phyloP scores from a whole-genome alignment of 75 land plant species.

The Selaginella moellendorffii region DNA sequence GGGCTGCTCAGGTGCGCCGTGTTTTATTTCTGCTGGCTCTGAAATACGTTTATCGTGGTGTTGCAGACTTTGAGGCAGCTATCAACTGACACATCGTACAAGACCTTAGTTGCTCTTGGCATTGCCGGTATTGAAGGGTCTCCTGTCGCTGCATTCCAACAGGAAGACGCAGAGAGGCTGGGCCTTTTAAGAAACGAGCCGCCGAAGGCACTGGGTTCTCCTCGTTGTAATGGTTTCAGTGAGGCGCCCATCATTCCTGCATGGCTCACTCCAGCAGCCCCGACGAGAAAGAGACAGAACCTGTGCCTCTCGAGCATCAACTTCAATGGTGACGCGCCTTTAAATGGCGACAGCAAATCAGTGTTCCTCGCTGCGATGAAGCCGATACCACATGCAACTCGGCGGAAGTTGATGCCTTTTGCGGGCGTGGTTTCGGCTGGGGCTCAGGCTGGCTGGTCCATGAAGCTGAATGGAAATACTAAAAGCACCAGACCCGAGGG shows the following conservation, averaged over 20 bases:
- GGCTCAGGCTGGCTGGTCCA: slow-evolving; percentile 30
- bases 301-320: slow-evolving; percentile 4
- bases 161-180: slow-evolving; percentile 62
- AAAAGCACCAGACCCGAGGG: not conserved
- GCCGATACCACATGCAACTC: slow-evolving; percentile 61
- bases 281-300: slow-evolving; percentile 38
- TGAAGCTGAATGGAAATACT: slow-evolving; percentile 19
- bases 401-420: slow-evolving; percentile 53
- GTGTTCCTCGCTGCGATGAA: slow-evolving; percentile 53
- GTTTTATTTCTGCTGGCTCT: not conserved
- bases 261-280: slow-evolving; percentile 61
- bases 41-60: not conserved
- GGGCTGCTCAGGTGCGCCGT: slow-evolving; percentile 88
- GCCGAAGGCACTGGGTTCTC: not conserved
- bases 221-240: not conserved
- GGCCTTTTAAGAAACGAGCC: slow-evolving; percentile 30
- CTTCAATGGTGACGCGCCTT: not conserved
- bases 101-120: slow-evolving; percentile 67
- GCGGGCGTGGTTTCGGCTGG: slow-evolving; percentile 34
- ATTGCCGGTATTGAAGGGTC: slow-evolving; percentile 85
- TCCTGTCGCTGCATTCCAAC: slow-evolving; percentile 86
- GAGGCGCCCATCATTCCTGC: slow-evolving; percentile 27
- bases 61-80: slow-evolving; percentile 81
- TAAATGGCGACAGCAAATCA: slow-evolving; percentile 9
- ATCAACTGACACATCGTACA: slow-evolving; percentile 61